Evolutionary conservation across 345 rosid species (phyloP).

Genomic region (Eucalyptus viminalis): DNA sequence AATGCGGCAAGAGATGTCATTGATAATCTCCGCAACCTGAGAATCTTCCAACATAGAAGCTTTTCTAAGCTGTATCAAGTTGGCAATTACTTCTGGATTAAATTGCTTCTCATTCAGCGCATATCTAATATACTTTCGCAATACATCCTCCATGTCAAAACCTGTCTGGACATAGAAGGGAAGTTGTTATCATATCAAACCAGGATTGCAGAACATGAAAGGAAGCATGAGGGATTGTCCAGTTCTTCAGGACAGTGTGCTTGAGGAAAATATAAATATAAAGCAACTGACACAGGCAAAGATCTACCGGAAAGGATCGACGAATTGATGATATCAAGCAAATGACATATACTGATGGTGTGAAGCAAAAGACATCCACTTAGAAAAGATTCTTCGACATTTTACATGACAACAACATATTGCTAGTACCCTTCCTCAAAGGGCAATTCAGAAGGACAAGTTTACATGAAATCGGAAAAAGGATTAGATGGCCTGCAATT

Average conservation of each 20-base stretch:
- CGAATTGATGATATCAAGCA: not conserved
- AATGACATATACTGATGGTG: not conserved
- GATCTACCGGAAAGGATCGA: not conserved
- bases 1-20: conserved; percentile 74
- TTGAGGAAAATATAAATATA: not conserved
- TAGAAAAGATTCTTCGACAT: not conserved
- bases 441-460: not conserved
- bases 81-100: conserved; percentile 54
- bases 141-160: conserved; percentile 74
- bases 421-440: not conserved
- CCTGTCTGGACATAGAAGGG: conserved; percentile 71
- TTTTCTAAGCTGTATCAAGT: conserved; percentile 62
- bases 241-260: not conserved
- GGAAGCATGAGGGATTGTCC: not conserved
- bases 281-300: not conserved
- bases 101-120: conserved; percentile 90
- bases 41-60: conserved; percentile 66
- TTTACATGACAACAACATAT: not conserved
- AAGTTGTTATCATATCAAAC: conserved; percentile 10
- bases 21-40: conserved; percentile 60
- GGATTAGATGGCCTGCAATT: not conserved
- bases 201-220: not conserved
- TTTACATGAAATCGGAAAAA: not conserved
- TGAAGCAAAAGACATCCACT: not conserved
- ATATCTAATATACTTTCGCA: conserved; percentile 83